Evolutionary conservation across 1,284 basidiomycete genomes (phyloP).

Genomic region (Cutaneotrichosporon sp.): DNA sequence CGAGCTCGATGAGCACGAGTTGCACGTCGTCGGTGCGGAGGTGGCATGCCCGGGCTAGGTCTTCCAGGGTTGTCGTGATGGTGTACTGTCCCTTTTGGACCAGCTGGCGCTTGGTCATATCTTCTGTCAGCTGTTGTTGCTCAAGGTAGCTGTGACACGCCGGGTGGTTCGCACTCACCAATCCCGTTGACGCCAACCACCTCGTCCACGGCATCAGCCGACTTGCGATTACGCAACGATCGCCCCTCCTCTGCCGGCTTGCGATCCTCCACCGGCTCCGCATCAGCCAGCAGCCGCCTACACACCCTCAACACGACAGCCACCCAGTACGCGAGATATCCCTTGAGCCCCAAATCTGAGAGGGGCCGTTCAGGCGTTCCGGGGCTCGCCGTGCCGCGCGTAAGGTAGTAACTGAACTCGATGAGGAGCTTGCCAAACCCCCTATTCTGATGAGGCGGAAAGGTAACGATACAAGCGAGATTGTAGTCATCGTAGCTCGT

Average conservation of each 20-base stretch:
- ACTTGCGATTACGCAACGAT: constrained; percentile 20
- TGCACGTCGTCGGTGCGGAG: constrained; percentile 81
- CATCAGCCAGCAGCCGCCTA: constrained; percentile 55
- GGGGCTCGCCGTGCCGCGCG: constrained; percentile 62
- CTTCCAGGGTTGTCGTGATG: constrained; percentile 65
- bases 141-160: not conserved
- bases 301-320: constrained; percentile 80
- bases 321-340: constrained; percentile 91
- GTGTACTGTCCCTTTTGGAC: constrained; percentile 39
- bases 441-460: constrained; percentile 87
- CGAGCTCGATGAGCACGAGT: constrained; percentile 82
- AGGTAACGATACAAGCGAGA: constrained; percentile 91
- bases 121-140: constrained; percentile 12
- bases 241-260: constrained; percentile 19
- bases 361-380: constrained; percentile 95
- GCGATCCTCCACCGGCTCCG: not conserved
- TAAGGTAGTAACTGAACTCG: constrained; percentile 96
- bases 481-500: constrained; percentile 95
- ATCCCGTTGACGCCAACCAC: constrained; percentile 24
- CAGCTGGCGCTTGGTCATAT: constrained; percentile 9
- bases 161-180: constrained; percentile 22
- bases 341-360: constrained; percentile 85
- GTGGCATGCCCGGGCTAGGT: constrained; percentile 75
- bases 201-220: constrained; percentile 15
- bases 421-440: constrained; percentile 95